Conservation (phyloP, 345 rosid species). For the Combretum micranthum region DNA sequence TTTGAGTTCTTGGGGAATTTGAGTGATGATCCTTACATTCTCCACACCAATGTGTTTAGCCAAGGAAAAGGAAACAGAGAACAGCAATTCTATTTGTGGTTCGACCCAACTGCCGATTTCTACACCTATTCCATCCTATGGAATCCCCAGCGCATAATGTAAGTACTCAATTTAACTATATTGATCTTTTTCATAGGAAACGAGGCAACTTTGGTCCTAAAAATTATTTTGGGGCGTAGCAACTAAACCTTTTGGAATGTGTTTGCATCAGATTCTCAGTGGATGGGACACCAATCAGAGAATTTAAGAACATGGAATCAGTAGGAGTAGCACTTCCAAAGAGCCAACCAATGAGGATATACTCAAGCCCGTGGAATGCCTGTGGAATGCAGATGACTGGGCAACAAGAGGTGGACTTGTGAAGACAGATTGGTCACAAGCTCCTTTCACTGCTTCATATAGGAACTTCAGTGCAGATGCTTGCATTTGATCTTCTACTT, state of each 20-base stretch:
- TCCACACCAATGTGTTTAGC: no score
- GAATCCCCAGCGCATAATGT: no score
- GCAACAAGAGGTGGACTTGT: conserved; percentile 66
- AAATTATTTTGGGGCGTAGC: no score
- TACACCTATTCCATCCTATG: no score
- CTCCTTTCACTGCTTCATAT: conserved; percentile 61
- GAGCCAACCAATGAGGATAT: conserved; percentile 52
- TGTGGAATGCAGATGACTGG: conserved; percentile 77
- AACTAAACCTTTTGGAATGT: background rate
- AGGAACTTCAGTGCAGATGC: conserved; percentile 46
- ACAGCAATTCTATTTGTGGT: conserved; percentile 67
- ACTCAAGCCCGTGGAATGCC: no score
- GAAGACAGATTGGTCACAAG: conserved; percentile 59
- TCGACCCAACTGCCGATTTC: conserved; percentile 59
- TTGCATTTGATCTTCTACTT: conserved; percentile 30
- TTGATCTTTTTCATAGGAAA: no score
- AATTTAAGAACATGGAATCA: conserved; percentile 53
- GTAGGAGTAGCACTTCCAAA: conserved; percentile 44
- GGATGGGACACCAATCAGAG: no score
- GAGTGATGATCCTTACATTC: no score
- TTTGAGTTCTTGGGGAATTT: no score
- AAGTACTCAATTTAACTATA: no score
- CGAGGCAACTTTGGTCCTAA: no score
- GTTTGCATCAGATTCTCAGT: conserved; percentile 36
- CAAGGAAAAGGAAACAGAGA: conserved; percentile 62